phyloP scores from a whole-genome alignment of 257 asterid genomes.

The Sherardia arvensis region DNA sequence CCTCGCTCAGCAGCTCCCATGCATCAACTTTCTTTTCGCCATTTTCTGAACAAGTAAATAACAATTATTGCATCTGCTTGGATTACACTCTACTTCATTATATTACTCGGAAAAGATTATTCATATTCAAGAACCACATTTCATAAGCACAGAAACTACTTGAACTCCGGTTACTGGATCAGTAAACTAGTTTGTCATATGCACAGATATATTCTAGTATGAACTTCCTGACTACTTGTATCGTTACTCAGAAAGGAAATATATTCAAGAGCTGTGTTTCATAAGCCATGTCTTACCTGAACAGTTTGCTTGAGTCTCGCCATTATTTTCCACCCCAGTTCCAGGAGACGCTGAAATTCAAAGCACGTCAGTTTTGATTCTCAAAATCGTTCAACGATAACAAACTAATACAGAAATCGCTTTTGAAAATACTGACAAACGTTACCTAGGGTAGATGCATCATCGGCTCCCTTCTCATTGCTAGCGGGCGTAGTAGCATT shows the following conservation, averaged over 20 bases:
- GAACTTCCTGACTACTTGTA: neutral
- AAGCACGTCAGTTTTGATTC: neutral
- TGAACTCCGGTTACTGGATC: constrained; percentile 20
- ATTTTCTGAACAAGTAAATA: neutral
- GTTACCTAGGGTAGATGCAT: constrained; percentile 36
- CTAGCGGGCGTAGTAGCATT: constrained; percentile 29
- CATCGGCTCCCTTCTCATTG: constrained; percentile 23
- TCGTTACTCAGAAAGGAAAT: neutral
- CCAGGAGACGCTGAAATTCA: constrained; percentile 14
- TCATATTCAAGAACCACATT: neutral
- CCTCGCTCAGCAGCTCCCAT: constrained; percentile 70
- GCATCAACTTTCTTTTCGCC: constrained; percentile 32
- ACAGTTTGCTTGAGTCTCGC: constrained; percentile 17
- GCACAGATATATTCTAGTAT: neutral
- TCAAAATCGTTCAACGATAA: neutral
- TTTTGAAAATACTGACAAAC: neutral
- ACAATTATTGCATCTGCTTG: neutral
- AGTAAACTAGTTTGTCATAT: neutral
- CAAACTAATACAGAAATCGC: neutral
- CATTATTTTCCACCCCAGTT: constrained; percentile 14
- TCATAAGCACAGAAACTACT: constrained; percentile 13
- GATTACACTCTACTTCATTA: neutral
- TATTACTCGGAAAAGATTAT: neutral
- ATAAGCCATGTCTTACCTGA: constrained; percentile 21
- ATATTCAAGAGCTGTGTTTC: neutral